Evolutionary conservation across 1,284 basidiomycete genomes (phyloP), one percentile per base, ranked within the genome.

Genomic region (Boletus semigastroideus): DNA sequence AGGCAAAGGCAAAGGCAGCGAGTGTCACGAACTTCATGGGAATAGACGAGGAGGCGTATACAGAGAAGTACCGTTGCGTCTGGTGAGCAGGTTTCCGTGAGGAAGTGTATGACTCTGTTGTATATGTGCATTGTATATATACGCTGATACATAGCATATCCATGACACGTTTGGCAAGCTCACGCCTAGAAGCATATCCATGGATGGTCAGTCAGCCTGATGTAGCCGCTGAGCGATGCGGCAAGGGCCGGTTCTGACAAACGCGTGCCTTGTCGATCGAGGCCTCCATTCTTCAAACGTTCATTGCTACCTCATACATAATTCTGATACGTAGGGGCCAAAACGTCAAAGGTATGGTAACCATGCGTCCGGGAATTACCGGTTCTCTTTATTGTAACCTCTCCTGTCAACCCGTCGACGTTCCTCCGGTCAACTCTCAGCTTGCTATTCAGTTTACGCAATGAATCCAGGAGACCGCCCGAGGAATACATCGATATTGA

Each of bases 401-500:
- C n/a, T n/a, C n/a, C n/a, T n/a, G n/a, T n/a, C n/a, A n/a, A n/a
- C n/a, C n/a, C n/a, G n/a, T n/a, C n/a, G n/a, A n/a, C n/a, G n/a
- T n/a, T n/a, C n/a, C n/a, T 30, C 2, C 30, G 5, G 14, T 33
- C 33, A 16, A 33, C 13, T 9, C 9, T 9, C 9, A 9, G n/a
- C 33, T 14, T n/a, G 8, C 34, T 4, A 14, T 14, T 34, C n/a
- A n/a, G n/a, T n/a, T 9, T n/a, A 22, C 40, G 28, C 42, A 10
- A 57, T 54, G 56, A 36, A 30, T 25, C 28, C 58, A 16, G 16
- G 14, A 13, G 40, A 60, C 27, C 31, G 3, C 27, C 41, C 58
- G 0, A 48, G 8, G n/a, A 40, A 38, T 17, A 44, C 47, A 12
- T 38, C 60, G 9, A 46, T 61, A 40, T 56, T 86, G 43, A 80